Percentiles rank a stretch among this genome's conserved stretches.
phyloP scores from a whole-genome alignment of 305 asterid species.

The Fraxinus baroniana region DNA sequence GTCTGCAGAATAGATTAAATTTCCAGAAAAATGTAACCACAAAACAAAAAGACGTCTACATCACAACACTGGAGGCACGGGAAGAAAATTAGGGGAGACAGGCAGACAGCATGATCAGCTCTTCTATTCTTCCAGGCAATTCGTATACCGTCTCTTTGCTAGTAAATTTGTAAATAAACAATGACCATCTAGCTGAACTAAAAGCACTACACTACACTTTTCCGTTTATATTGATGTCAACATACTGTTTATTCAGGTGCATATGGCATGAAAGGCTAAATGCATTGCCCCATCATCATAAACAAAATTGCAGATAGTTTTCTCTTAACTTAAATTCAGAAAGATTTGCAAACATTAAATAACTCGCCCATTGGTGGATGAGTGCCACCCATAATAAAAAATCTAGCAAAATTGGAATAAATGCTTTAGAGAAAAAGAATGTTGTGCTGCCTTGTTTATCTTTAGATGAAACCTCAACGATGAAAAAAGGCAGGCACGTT shows the following conservation, averaged over 20 bases:
- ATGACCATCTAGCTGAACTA: background rate
- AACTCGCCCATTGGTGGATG: conserved; percentile 1
- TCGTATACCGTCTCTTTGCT: background rate
- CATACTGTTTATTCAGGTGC: background rate
- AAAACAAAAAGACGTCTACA: background rate
- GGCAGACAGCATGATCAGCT: background rate
- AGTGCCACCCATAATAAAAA: background rate
- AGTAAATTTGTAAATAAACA: background rate
- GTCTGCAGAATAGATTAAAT: background rate
- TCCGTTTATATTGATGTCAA: background rate
- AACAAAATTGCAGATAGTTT: background rate
- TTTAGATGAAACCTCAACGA: background rate
- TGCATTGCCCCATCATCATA: conserved; percentile 9
- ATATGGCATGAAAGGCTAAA: background rate
- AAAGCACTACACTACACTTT: background rate
- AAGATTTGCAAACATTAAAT: background rate
- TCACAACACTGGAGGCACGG: background rate
- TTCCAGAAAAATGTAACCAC: background rate
- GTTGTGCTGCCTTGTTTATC: background rate
- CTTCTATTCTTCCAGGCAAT: background rate
- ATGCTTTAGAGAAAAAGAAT: conserved; percentile 9
- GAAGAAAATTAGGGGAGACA: background rate
- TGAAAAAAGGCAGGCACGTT: background rate
- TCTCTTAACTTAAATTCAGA: conserved; percentile 3
- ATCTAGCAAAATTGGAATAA: background rate